Percentiles rank a stretch among this genome's conserved stretches.
Conservation (phyloP, 2,329 filamentous ascomycete genomes). For the Diplodia corticola region DNA sequence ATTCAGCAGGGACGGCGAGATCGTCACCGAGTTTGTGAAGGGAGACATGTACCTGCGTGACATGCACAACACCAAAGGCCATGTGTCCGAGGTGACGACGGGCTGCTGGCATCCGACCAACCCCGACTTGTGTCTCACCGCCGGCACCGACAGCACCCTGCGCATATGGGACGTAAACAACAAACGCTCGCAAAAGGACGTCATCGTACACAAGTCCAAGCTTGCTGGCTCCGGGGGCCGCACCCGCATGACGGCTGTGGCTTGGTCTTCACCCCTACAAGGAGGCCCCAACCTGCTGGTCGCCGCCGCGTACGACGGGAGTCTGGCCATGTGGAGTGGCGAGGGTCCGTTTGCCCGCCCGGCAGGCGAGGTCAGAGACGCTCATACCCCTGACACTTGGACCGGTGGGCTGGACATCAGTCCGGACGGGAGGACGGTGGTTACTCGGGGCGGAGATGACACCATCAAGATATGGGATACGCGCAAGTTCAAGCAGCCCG, state of each 20-base stretch:
- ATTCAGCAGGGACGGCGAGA: slow-evolving; percentile 83
- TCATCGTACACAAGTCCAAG: slow-evolving; percentile 93
- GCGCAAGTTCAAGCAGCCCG: slow-evolving; percentile 87
- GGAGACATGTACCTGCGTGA: slow-evolving; percentile 98
- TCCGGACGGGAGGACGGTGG: slow-evolving; percentile 82
- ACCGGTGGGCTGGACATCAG: slow-evolving; percentile 91
- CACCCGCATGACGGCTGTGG: slow-evolving; percentile 89
- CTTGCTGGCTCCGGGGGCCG: slow-evolving; percentile 85
- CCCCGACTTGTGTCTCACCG: slow-evolving; percentile 81
- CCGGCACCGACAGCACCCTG: slow-evolving; percentile 90
- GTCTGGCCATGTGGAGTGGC: slow-evolving; percentile 86
- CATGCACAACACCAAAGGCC: slow-evolving; percentile 96
- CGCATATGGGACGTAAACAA: slow-evolving; percentile 97
- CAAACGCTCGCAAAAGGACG: slow-evolving; percentile 83
- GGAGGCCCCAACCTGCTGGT: slow-evolving; percentile 70
- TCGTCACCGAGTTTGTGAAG: slow-evolving; percentile 86
- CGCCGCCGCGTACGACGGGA: slow-evolving; percentile 82
- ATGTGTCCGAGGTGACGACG: slow-evolving; percentile 86
- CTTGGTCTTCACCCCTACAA: slow-evolving; percentile 68
- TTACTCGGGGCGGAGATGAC: slow-evolving; percentile 88
- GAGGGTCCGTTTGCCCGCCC: slow-evolving; percentile 84
- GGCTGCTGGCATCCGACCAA: slow-evolving; percentile 90
- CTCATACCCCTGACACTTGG: slow-evolving; percentile 82
- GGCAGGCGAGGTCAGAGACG: slow-evolving; percentile 77
- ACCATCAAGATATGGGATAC: slow-evolving; percentile 96